Base-by-base conservation (phyloP, 2,329 filamentous ascomycete genomes). In the Oidium heveae region DNA sequence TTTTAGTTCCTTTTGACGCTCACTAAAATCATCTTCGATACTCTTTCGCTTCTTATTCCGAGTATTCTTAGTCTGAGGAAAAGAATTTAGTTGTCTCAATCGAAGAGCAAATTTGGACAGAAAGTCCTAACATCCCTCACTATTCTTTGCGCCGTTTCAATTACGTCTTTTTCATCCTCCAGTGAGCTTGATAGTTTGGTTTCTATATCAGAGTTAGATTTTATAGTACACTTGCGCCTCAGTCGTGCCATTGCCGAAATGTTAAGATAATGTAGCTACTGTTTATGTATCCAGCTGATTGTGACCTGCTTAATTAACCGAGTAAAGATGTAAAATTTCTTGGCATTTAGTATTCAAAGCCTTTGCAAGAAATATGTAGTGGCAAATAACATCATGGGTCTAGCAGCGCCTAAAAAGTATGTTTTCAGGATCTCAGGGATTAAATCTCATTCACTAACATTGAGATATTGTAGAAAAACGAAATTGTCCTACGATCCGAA, bases 401-500 rank as follows among this genome's bases (percentile, higher is more conserved):
- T 85, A 65, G 74, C 80, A 59, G 81, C 70, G 50, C 75, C 76
- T 56, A 79, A 79, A 65, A 82, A 79, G 80, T 84, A 71, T 66
- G 54, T 16, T 20, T 20, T 58, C 67, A 65, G 61, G 16, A 24
- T 43, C 43, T 36, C 28, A 39, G 16, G 3, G 16, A 39, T 39
- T n/a, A 39, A 3, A 39, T 12, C 12, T 39, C 4, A 39, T 39
- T 9, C 9, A 39, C 36, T 39, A 9, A 39, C 36, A 10, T n/a
- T 13, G 2, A 39, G 10, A n/a, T 4, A 2, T 39, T 9, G 3
- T 73, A 66, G 65, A 54, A 61, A 62, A 36, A 60, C 61, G 51
- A 94, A 89, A 70, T 80, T 96, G 64, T 83, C 82, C 60, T 75
- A 83, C 66, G 91, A 98, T 68, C 91, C 91, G 8, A 95, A 96